Evolutionary conservation across 257 asterid genomes (phyloP).

Genomic region (Solanum ossicruentum): DNA sequence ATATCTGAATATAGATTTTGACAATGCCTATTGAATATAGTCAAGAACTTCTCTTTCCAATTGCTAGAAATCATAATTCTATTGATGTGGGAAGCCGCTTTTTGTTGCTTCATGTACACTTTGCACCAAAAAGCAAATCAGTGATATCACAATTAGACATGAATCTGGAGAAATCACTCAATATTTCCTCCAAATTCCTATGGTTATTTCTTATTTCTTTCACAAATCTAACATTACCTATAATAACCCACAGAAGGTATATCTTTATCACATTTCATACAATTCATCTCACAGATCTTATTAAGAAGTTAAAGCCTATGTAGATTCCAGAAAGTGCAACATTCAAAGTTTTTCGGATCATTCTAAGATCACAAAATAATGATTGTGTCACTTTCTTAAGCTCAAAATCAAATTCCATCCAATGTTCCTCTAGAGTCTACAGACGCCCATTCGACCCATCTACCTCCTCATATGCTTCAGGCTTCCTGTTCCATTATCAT

Average conservation of each 20-base stretch:
- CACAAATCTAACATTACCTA: neutral
- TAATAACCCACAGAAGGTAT: neutral
- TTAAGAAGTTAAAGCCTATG: neutral
- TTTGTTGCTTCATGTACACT: neutral
- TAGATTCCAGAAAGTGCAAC: neutral
- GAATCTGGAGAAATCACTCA: neutral
- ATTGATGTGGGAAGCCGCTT: neutral
- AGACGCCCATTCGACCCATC: neutral
- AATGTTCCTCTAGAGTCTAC: neutral
- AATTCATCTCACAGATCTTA: neutral
- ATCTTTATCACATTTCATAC: neutral
- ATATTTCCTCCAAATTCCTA: neutral
- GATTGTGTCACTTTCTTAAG: neutral
- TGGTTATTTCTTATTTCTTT: neutral
- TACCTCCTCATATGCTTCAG: neutral
- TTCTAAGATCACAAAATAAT: neutral
- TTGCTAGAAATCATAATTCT: neutral
- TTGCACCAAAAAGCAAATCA: neutral
- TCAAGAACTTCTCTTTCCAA: neutral
- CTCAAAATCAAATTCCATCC: neutral
- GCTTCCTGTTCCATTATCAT: neutral
- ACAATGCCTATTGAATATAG: neutral
- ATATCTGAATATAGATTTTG: neutral
- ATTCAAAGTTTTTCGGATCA: neutral
- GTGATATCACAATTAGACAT: neutral